Base-by-base conservation (phyloP, 2,329 filamentous ascomycete species). In the Paraphaeosphaeria minitans region DNA sequence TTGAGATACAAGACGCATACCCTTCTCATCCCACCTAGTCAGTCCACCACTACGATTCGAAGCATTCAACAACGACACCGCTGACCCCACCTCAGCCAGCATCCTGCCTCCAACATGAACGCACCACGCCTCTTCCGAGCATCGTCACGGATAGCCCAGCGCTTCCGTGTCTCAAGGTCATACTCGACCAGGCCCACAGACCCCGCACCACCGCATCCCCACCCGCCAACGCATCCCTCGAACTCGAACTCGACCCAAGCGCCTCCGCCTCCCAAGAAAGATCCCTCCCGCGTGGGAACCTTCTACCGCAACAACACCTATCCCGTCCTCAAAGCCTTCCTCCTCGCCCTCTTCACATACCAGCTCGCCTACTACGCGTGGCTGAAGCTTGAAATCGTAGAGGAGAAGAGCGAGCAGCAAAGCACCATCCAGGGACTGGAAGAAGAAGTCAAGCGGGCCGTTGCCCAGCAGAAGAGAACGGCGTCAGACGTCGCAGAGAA, bases 281-380 rank as follows among this genome's bases (percentile, higher is more conserved):
- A 61, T 41, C 65, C 67, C 42, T 70, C 69, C 37, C 56, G 62
- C 50, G 62, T 62, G 85, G 78, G 85, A 51, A 80, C 83, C 48
- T 93, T 93, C 79, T 94, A 92, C 81, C 88, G 86, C 71, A 87
- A 86, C 14, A 93, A 92, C 71, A 86, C 87, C 41, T 83, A 89
- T 1, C 90, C 91, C 2, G 81, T 94, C 47, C 83, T 86, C 54
- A 94, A 93, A 78, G 87, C 87, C 55, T 85, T 92, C 64, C 82
- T 94, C 39, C 83, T 90, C 71, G 90, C 91, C 55, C 84, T 93
- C 56, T 87, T 92, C 71, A 89, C 88, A 1, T 95, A 94, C 75
- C 91, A 95, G 77, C 68, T 90, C n/a, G 77, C 84, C 14, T 94
- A 93, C 78, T 92, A 86, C 80, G 79, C 79, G 14, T 95, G 91